phyloP scores from a whole-genome alignment of 306 rosid species.

The Dryas octopetala region DNA sequence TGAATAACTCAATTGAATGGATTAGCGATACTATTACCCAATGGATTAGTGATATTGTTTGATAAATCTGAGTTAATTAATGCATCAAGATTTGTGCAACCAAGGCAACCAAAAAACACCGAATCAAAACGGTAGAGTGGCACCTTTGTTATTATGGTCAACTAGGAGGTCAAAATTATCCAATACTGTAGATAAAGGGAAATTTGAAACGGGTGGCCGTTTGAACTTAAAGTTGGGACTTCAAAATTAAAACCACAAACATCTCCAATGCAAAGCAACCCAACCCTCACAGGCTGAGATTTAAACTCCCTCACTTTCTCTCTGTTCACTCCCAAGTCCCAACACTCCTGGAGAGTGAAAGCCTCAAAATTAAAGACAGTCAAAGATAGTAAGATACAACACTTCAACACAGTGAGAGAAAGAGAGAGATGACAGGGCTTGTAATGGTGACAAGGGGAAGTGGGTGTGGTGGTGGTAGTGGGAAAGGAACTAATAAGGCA shows the following conservation, averaged over 20 bases:
- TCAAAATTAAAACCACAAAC: constrained; percentile 31
- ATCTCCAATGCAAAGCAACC: constrained; percentile 32
- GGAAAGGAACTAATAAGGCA: constrained; percentile 29
- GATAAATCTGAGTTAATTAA: too few species aligned
- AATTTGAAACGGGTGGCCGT: constrained; percentile 80
- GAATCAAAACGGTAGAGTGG: constrained; percentile 9
- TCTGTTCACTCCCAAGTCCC: background rate
- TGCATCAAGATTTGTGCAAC: background rate
- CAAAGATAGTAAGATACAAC: background rate
- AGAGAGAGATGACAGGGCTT: constrained; percentile 61
- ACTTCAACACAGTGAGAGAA: constrained; percentile 1
- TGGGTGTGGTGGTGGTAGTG: constrained; percentile 56
- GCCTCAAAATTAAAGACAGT: too few species aligned
- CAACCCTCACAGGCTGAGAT: constrained; percentile 9
- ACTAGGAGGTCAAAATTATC: constrained; percentile 7
- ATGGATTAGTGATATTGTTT: background rate
- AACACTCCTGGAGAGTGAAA: background rate
- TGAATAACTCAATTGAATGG: too few species aligned
- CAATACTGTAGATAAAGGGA: constrained; percentile 20
- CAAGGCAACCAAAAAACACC: background rate
- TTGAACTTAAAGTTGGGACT: constrained; percentile 38
- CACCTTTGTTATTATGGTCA: constrained; percentile 20
- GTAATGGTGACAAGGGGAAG: constrained; percentile 73
- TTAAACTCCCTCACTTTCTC: constrained; percentile 4
- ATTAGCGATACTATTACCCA: background rate